phyloP scores from a whole-genome alignment of 306 rosid genomes.

The Malus orientalis region DNA sequence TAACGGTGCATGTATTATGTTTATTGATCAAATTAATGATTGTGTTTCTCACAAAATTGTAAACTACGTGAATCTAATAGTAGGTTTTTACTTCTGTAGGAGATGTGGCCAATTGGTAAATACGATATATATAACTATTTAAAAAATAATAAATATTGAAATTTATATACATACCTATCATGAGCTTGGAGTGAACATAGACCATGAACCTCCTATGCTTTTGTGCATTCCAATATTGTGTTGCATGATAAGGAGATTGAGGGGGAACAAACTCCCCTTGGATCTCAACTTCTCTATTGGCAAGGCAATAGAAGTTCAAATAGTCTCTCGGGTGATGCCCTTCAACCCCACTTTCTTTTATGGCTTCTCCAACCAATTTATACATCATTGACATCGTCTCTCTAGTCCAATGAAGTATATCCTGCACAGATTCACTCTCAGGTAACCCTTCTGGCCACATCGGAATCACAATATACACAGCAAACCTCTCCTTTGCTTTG shows the following conservation, averaged over 20 bases:
- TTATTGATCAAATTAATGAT: background rate
- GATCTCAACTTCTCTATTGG: slow-evolving; percentile 59
- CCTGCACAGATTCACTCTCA: slow-evolving; percentile 77
- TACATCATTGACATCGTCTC: slow-evolving; percentile 91
- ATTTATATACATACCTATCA: slow-evolving; percentile 60
- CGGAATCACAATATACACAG: slow-evolving; percentile 80
- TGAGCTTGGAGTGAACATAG: slow-evolving; percentile 92
- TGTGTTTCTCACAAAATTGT: background rate
- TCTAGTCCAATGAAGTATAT: slow-evolving; percentile 79
- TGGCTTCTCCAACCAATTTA: slow-evolving; percentile 70
- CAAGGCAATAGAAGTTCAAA: slow-evolving; percentile 92
- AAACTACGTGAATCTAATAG: background rate
- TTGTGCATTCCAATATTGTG: slow-evolving; percentile 83
- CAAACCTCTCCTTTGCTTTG: slow-evolving; percentile 68
- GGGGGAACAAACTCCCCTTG: slow-evolving; percentile 64
- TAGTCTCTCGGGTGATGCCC: slow-evolving; percentile 71
- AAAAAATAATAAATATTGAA: background rate
- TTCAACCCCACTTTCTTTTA: slow-evolving; percentile 48
- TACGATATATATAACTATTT: background rate
- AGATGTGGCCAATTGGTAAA: background rate
- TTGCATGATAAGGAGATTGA: slow-evolving; percentile 48
- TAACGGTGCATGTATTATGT: background rate
- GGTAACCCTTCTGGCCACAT: slow-evolving; percentile 99
- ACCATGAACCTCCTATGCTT: slow-evolving; percentile 85
- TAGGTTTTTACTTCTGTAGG: background rate